A percentile compares a stretch with the other conserved stretches of the same genome.
phyloP scores from a whole-genome alignment of 331 rosid genomes.

The Pyracantha coccinea region DNA sequence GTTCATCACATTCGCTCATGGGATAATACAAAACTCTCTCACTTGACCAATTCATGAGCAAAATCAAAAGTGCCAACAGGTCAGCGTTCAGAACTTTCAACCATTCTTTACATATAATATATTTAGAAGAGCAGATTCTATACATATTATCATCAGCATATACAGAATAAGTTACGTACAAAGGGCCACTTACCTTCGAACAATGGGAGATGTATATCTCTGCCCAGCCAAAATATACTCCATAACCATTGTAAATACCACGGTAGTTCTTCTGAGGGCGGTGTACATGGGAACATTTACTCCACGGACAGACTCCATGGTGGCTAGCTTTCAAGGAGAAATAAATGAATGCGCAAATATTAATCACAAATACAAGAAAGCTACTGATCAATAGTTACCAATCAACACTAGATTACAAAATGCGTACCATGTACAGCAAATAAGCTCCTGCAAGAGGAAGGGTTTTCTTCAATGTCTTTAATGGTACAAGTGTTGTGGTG shows the following conservation, averaged over 20 bases:
- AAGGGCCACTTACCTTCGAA: slow-evolving; percentile 59
- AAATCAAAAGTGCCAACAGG: not conserved
- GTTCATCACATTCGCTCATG: not conserved
- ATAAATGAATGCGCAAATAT: slow-evolving; percentile 16
- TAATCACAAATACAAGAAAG: slow-evolving; percentile 6
- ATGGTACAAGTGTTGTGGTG: slow-evolving; percentile 44
- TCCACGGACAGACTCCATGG: slow-evolving; percentile 97
- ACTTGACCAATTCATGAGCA: not conserved
- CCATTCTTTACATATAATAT: not conserved
- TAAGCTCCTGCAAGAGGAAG: slow-evolving; percentile 82
- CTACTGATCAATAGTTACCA: not conserved
- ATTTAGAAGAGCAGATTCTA: slow-evolving; percentile 3
- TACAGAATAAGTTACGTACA: not conserved
- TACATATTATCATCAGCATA: not conserved
- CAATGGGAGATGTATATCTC: slow-evolving; percentile 60
- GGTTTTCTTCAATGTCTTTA: slow-evolving; percentile 71
- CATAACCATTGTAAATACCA: slow-evolving; percentile 81
- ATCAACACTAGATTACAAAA: not conserved
- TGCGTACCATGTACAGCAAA: slow-evolving; percentile 86
- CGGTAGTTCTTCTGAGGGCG: slow-evolving; percentile 90
- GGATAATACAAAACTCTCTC: not conserved
- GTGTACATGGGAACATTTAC: slow-evolving; percentile 99
- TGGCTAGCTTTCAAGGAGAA: slow-evolving; percentile 78
- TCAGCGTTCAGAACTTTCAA: not conserved
- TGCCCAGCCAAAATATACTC: slow-evolving; percentile 74